phyloP scores from a whole-genome alignment of 202 grass and related monocot species.

The Bolboschoenoplectus hybrid region DNA sequence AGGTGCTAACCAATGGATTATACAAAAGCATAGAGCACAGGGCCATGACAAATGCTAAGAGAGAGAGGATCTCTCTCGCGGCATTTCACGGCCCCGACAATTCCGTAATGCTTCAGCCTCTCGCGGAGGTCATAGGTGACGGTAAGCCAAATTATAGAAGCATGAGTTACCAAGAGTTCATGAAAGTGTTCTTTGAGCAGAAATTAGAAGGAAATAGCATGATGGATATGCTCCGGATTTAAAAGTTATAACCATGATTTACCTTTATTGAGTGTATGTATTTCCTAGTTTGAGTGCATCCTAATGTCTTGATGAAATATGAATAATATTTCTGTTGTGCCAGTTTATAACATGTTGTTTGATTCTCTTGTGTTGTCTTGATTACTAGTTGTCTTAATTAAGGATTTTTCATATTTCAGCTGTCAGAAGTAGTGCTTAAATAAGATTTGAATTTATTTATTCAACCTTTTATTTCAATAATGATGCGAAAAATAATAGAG shows the following conservation, averaged over 20 bases:
- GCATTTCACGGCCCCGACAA: slow-evolving; percentile 32
- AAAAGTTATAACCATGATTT: not conserved
- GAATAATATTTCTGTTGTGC: not conserved
- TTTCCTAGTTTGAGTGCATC: not conserved
- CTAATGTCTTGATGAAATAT: not conserved
- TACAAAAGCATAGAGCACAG: slow-evolving; percentile 43
- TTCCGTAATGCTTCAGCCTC: slow-evolving; percentile 34
- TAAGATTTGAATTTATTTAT: no score
- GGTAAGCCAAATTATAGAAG: slow-evolving; percentile 15
- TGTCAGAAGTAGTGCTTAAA: no score
- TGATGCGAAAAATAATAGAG: no score
- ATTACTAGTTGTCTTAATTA: no score
- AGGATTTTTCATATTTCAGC: no score
- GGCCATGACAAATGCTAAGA: slow-evolving; percentile 21
- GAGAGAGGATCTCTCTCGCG: slow-evolving; percentile 21
- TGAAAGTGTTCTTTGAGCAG: slow-evolving; percentile 30
- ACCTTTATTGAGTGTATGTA: not conserved
- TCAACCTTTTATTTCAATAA: no score
- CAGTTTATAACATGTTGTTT: no score
- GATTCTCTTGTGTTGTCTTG: no score
- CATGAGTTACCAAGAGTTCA: slow-evolving; percentile 39
- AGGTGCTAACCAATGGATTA: slow-evolving; percentile 52
- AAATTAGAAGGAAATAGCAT: slow-evolving; percentile 41
- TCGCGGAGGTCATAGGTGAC: slow-evolving; percentile 39
- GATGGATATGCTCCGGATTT: slow-evolving; percentile 28